These are phyloP conservation scores for Ilex aquifolium DNA, from an alignment of 257 asterid species.

Conservation along the genomic window DNA sequence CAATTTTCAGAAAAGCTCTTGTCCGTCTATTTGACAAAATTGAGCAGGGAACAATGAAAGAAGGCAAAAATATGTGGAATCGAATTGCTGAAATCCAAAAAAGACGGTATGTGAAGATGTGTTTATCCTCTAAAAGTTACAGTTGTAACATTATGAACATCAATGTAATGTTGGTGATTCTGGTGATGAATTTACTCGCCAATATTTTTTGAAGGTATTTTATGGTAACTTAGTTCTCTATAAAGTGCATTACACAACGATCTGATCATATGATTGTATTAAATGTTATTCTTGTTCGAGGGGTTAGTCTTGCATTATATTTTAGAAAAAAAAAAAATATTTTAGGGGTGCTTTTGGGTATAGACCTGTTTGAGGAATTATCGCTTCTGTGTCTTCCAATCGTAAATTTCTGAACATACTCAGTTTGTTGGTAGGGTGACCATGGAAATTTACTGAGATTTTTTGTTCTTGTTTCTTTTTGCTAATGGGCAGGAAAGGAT, in stretches of 20 bases:
- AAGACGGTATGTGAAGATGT: constrained; percentile 44
- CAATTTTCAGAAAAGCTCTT: constrained; percentile 62
- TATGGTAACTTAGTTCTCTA: not conserved
- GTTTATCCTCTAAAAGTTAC: not conserved
- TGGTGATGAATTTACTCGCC: not conserved
- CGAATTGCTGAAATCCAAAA: constrained; percentile 64
- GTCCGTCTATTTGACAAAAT: constrained; percentile 79
- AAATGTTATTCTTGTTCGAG: not conserved
- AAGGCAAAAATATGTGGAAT: constrained; percentile 51
- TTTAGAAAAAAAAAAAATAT: too few species aligned
- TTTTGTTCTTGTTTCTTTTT: not conserved
- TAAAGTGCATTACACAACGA: not conserved
- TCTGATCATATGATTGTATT: not conserved
- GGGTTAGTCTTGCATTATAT: too few species aligned
- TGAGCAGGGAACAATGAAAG: constrained; percentile 66
- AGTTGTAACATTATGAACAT: not conserved
- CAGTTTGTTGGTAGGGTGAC: too few species aligned
- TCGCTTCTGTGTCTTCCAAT: too few species aligned
- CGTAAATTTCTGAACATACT: too few species aligned
- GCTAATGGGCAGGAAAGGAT: constrained; percentile 68
- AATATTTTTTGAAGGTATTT: too few species aligned
- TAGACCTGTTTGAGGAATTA: too few species aligned
- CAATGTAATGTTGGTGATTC: not conserved
- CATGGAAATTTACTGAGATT: too few species aligned
- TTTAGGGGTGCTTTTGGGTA: too few species aligned